Evolutionary conservation across 2,329 filamentous ascomycete species (phyloP).

Genomic region (Colletotrichum lindemuthianum): DNA sequence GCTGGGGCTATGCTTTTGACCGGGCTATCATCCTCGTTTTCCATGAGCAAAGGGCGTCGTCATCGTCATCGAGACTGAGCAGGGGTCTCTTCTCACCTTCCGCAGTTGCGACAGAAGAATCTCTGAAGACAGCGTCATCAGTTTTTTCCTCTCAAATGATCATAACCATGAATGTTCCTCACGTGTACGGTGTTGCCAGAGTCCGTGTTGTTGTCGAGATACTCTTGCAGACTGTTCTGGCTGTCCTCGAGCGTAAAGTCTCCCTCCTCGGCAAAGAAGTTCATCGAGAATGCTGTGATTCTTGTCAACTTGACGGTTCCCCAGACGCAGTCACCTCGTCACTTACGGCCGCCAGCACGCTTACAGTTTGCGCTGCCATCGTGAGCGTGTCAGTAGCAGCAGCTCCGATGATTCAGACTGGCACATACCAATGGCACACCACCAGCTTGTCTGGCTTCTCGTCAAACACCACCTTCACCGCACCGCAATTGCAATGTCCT

Average conservation of each 20-base stretch:
- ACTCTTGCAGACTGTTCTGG: slow-evolving; percentile 17
- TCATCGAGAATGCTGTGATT: slow-evolving; percentile 20
- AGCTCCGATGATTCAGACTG: not conserved
- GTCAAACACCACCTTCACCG: slow-evolving; percentile 15
- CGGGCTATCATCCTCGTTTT: slow-evolving; percentile 3
- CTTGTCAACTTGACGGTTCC: not conserved
- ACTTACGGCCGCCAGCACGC: slow-evolving; percentile 28
- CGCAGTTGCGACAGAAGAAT: slow-evolving; percentile 28
- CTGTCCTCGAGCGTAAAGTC: slow-evolving; percentile 17
- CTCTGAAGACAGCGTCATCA: not conserved
- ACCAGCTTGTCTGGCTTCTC: slow-evolving; percentile 21
- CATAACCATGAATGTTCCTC: not conserved
- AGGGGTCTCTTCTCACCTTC: slow-evolving; percentile 3
- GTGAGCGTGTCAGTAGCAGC: not conserved
- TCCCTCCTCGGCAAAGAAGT: slow-evolving; percentile 12
- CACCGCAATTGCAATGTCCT: slow-evolving; percentile 31
- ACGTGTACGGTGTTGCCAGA: slow-evolving; percentile 26
- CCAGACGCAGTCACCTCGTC: not conserved
- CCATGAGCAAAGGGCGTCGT: too few relatives aligned
- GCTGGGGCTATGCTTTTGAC: slow-evolving; percentile 3
- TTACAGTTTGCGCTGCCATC: slow-evolving; percentile 26
- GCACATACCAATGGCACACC: slow-evolving; percentile 24
- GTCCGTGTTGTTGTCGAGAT: slow-evolving; percentile 24
- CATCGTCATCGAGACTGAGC: too few relatives aligned
- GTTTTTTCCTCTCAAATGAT: not conserved